Base-by-base conservation (phyloP, 1,284 basidiomycete genomes). In the Pholiota adiposa region DNA sequence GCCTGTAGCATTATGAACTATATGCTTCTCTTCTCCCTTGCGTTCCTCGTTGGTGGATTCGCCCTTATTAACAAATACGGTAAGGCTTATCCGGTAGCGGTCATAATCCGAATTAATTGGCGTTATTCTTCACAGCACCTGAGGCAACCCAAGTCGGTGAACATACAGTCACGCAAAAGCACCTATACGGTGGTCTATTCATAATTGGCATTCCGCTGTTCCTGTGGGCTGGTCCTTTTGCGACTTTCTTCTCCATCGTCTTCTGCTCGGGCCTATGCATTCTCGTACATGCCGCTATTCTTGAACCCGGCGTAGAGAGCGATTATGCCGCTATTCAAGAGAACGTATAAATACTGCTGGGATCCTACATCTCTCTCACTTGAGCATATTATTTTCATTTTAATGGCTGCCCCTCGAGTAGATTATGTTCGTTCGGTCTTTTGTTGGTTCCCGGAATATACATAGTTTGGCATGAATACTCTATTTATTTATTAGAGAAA, bases 31-130 rank as follows among this genome's bases (percentile, higher is more conserved):
- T 80, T 97, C 69, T 88, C 96, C 3, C 80, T 98, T 63, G 84
- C 79, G 36, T 96, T 98, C 83, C 88, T 99, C 67, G 88, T 96
- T 64, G 93, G 94, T 50, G 97, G 97, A 2, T 98, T 98, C 78
- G 76, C 87, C 33, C 86, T 86, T 46, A 97, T 98, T 79, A 96
- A 95, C 78, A 88, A 83, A 70, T 98, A 92, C 67, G 94, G 94
- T 96, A 64, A n/a, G 70, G 92, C 79, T 25, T 52, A 34, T 41
- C n/a, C 36, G 21, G 51, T 49, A 27, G 21, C 54, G 25, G 7
- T 36, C 33, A 49, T 25, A 51, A 29, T 46, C 19, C 46, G 4
- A 36, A 33, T 41, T n/a, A n/a, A 36, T 27, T 56, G 52, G 12
- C 36, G 62, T 58, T 50, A 38, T 53, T 54, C 43, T 11, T 59